Percentiles rank a stretch among this genome's conserved stretches.
phyloP scores from a whole-genome alignment of 805 yeast genomes.

The Zygosaccharomyces kombuchaensis region DNA sequence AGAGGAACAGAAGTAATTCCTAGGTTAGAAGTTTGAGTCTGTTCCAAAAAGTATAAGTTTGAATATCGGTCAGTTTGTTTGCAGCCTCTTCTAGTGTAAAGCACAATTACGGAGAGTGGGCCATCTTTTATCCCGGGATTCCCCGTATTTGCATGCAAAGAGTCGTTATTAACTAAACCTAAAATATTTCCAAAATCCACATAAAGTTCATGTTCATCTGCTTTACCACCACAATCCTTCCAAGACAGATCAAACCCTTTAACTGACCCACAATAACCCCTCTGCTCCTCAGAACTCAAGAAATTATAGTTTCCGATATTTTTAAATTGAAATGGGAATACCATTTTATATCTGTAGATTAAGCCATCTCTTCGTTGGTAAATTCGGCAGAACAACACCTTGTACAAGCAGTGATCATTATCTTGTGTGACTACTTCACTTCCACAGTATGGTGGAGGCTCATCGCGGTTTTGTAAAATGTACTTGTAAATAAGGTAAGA shows the following conservation, averaged over 20 bases:
- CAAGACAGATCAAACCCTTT: conserved; percentile 8
- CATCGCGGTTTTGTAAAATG: conserved; percentile 2
- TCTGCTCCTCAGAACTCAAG: conserved; percentile 2
- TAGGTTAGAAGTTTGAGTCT: conserved; percentile 4
- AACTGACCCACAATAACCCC: background rate
- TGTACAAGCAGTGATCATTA: conserved; percentile 8
- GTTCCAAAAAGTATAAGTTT: conserved; percentile 15
- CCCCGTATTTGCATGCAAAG: background rate
- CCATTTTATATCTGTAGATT: conserved; percentile 5
- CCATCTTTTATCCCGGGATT: conserved; percentile 5
- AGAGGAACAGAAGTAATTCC: conserved; percentile 18
- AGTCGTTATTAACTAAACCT: background rate
- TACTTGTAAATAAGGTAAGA: conserved; percentile 11
- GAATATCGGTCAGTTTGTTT: conserved; percentile 1
- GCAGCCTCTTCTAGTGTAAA: conserved; percentile 10
- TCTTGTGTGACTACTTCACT: conserved; percentile 8
- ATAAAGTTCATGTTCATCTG: conserved; percentile 13
- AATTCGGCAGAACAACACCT: conserved; percentile 13
- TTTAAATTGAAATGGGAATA: conserved; percentile 4
- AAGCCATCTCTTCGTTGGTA: conserved; percentile 1
- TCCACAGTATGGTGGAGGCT: conserved; percentile 13
- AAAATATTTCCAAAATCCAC: conserved; percentile 6
- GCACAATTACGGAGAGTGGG: conserved; percentile 11
- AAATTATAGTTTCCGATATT: conserved; percentile 12
- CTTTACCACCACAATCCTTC: conserved; percentile 12